Evolutionary conservation across 116 monocot genomes (phyloP).

Genomic region (Zostera marina): DNA sequence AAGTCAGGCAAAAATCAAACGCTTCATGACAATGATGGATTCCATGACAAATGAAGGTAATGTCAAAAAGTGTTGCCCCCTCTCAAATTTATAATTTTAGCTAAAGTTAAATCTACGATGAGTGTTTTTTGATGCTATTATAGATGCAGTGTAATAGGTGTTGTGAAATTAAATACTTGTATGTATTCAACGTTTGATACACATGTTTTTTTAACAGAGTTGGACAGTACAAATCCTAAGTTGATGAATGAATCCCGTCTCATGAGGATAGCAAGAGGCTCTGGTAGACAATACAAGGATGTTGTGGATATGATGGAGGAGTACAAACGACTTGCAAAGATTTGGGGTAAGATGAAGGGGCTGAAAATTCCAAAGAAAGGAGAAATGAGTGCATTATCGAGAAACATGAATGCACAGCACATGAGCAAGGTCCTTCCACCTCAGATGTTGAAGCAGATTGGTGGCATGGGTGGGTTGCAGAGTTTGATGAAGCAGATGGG

Average conservation of each 20-base stretch:
- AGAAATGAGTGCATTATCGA: constrained; percentile 77
- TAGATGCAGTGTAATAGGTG: too few relatives aligned
- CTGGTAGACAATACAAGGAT: constrained; percentile 46
- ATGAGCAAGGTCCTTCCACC: constrained; percentile 96
- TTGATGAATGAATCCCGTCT: constrained; percentile 84
- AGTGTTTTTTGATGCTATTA: too few relatives aligned
- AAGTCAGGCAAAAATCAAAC: constrained; percentile 96
- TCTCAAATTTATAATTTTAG: too few relatives aligned
- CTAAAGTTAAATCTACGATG: too few relatives aligned
- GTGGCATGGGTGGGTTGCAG: constrained; percentile 87
- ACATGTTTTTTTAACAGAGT: constrained; percentile 27
- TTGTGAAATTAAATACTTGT: neutral
- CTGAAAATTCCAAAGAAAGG: constrained; percentile 98
- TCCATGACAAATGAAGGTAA: constrained; percentile 96
- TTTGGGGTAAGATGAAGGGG: constrained; percentile 97
- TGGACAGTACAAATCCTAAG: constrained; percentile 87
- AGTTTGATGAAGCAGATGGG: constrained; percentile 97
- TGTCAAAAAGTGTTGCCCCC: constrained; percentile 2
- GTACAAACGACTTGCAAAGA: constrained; percentile 80
- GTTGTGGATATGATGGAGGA: constrained; percentile 90
- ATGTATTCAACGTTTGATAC: neutral
- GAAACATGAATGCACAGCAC: constrained; percentile 86
- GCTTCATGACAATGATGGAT: constrained; percentile 99
- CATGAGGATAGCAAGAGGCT: constrained; percentile 73
- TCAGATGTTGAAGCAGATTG: constrained; percentile 87